phyloP scores from a whole-genome alignment of 129 eudicot genomes.

The Flaveria brownii region DNA sequence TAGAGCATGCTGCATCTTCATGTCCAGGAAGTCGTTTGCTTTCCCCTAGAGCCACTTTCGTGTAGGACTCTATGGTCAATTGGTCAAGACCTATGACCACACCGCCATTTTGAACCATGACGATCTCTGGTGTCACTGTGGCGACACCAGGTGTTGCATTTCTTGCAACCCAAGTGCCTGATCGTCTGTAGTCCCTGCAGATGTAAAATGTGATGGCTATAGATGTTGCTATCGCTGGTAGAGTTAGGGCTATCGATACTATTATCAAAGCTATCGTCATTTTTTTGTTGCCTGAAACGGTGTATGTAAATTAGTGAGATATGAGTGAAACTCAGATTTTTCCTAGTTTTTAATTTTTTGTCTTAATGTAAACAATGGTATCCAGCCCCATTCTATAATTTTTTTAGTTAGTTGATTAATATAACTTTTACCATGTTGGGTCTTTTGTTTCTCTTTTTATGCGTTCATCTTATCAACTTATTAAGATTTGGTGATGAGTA shows the following conservation, averaged over 20 bases:
- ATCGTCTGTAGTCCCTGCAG: slow-evolving; percentile 36
- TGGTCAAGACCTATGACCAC: slow-evolving; percentile 54
- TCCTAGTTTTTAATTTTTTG: not conserved
- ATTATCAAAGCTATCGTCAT: slow-evolving; percentile 41
- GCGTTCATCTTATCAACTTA: too few species aligned
- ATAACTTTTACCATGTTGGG: too few species aligned
- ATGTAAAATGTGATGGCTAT: slow-evolving; percentile 35
- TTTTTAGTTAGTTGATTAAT: too few species aligned
- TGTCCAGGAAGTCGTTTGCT: slow-evolving; percentile 71
- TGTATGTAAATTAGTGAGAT: slow-evolving; percentile 5
- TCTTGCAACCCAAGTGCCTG: slow-evolving; percentile 26
- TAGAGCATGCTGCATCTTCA: slow-evolving; percentile 56
- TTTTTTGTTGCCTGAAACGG: slow-evolving; percentile 32
- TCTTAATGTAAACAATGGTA: too few species aligned
- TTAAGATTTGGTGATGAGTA: too few species aligned
- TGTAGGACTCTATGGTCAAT: slow-evolving; percentile 66
- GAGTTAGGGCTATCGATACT: slow-evolving; percentile 46
- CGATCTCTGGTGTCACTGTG: slow-evolving; percentile 36
- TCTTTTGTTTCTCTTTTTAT: too few species aligned
- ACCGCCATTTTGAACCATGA: not conserved
- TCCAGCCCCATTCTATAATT: too few species aligned
- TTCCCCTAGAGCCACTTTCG: slow-evolving; percentile 64
- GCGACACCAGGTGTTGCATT: slow-evolving; percentile 20
- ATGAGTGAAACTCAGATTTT: not conserved
- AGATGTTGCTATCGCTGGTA: slow-evolving; percentile 57